Evolutionary conservation across 2,329 filamentous ascomycete species (phyloP).

Genomic region (Aspergillus ruber): DNA sequence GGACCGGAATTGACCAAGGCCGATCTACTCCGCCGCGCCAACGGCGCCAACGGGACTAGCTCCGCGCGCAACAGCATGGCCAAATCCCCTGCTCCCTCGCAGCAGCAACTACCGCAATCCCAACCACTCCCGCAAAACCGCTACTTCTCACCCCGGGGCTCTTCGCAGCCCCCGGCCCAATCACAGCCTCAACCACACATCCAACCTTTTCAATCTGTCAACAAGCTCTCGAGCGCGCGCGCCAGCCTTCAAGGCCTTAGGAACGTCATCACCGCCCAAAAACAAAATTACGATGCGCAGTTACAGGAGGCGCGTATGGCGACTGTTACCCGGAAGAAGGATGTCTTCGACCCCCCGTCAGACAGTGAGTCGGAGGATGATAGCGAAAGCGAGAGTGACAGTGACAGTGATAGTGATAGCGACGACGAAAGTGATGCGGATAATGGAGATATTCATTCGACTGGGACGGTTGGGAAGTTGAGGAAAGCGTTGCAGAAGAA

Average conservation of each 20-base stretch:
- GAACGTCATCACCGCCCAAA: background rate
- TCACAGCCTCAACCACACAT: background rate
- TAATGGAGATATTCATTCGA: conserved; percentile 19
- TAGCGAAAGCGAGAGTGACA: conserved; percentile 8
- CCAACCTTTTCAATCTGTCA: background rate
- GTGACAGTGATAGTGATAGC: conserved; percentile 9
- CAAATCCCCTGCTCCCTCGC: background rate
- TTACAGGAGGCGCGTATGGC: background rate
- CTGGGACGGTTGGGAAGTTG: conserved; percentile 12
- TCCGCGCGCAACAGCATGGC: background rate
- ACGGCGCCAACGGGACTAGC: background rate
- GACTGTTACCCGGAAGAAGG: background rate
- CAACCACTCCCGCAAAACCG: background rate
- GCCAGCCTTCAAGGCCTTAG: background rate
- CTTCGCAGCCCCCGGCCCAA: background rate
- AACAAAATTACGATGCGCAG: background rate
- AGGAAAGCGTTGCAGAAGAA: conserved; percentile 2
- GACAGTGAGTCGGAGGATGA: conserved; percentile 14
- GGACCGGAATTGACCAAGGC: background rate
- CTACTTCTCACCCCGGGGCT: background rate
- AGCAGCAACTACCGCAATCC: background rate
- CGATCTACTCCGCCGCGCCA: background rate
- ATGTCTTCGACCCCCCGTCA: conserved; percentile 9
- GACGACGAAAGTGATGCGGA: conserved; percentile 10
- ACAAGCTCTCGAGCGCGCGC: background rate